A percentile compares a stretch with the other conserved stretches of the same genome.
Conservation (phyloP, 2,329 filamentous ascomycete species). For the Scedosporium dehoogii region DNA sequence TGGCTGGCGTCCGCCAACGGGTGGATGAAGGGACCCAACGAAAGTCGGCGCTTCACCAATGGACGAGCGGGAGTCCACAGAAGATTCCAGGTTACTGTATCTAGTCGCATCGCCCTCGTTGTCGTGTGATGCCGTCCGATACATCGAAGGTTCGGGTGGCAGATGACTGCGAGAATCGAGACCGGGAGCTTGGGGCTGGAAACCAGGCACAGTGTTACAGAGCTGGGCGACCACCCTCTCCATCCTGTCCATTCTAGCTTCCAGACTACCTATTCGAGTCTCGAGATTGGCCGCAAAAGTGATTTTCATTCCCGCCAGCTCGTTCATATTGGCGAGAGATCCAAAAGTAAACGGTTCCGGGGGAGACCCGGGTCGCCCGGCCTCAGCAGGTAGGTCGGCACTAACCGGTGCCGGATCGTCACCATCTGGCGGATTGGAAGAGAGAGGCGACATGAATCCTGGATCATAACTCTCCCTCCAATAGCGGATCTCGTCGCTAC, state of each 20-base stretch:
- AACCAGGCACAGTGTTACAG: conserved; percentile 33
- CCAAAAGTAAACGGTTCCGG: conserved; percentile 47
- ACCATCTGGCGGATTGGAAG: conserved; percentile 32
- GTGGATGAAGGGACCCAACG: conserved; percentile 30
- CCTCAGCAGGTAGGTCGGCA: conserved; percentile 22
- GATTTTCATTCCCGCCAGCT: conserved; percentile 46
- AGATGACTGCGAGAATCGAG: neutral
- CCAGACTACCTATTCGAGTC: conserved; percentile 39
- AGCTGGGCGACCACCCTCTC: conserved; percentile 43
- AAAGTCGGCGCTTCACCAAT: conserved; percentile 37
- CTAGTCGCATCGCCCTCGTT: neutral
- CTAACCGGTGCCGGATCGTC: conserved; percentile 20
- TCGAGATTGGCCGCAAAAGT: conserved; percentile 45
- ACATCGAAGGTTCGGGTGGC: neutral
- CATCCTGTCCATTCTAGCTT: conserved; percentile 40
- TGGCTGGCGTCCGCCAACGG: conserved; percentile 16
- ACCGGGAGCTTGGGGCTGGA: conserved; percentile 18
- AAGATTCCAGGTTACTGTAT: conserved; percentile 24
- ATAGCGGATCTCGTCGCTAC: conserved; percentile 54
- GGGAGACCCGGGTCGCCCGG: conserved; percentile 26
- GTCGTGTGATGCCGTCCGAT: neutral
- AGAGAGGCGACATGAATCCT: conserved; percentile 39
- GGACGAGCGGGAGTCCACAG: conserved; percentile 30
- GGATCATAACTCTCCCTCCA: conserved; percentile 53
- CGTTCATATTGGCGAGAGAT: conserved; percentile 31